phyloP scores from a whole-genome alignment of 2,329 filamentous ascomycete genomes.

The Tolypocladium cylindrosporum region DNA sequence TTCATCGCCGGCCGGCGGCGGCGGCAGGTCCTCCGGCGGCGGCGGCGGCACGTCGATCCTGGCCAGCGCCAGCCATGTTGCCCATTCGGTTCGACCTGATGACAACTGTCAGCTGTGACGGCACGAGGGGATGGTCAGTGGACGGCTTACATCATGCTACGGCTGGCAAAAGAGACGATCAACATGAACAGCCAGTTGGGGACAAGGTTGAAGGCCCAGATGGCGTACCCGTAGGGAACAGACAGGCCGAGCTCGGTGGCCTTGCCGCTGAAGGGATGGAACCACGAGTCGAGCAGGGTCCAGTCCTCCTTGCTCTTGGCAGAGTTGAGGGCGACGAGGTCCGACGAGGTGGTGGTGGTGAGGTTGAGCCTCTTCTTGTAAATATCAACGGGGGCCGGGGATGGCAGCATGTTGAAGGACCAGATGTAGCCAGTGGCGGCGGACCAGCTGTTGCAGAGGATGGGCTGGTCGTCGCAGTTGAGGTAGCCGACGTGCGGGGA shows the following conservation, averaged over 20 bases:
- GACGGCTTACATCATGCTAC: slow-evolving; percentile 60
- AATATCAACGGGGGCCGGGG: slow-evolving; percentile 52
- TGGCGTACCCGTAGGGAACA: slow-evolving; percentile 54
- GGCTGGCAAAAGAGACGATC: slow-evolving; percentile 60
- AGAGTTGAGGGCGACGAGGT: slow-evolving; percentile 49
- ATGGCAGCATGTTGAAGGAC: slow-evolving; percentile 57
- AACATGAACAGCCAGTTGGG: slow-evolving; percentile 76
- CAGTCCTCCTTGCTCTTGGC: slow-evolving; percentile 39
- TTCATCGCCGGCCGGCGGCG: slow-evolving; percentile 1
- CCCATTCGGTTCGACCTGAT: slow-evolving; percentile 27
- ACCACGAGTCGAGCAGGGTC: slow-evolving; percentile 48
- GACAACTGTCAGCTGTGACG: neutral
- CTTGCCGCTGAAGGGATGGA: slow-evolving; percentile 66
- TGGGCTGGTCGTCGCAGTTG: slow-evolving; percentile 64
- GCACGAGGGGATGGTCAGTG: neutral
- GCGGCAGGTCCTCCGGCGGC: slow-evolving; percentile 5
- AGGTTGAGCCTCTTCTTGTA: slow-evolving; percentile 59
- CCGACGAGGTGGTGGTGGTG: slow-evolving; percentile 55
- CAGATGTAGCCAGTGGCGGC: slow-evolving; percentile 54
- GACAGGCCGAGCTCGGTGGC: slow-evolving; percentile 52
- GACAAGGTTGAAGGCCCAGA: slow-evolving; percentile 57
- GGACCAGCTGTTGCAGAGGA: slow-evolving; percentile 68
- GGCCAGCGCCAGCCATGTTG: slow-evolving; percentile 1
- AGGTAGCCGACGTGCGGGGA: slow-evolving; percentile 59
- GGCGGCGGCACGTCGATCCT: slow-evolving; percentile 7